Evolutionary conservation across 2,329 filamentous ascomycete species (phyloP), one percentile per base, ranked within the genome.

Genomic region (Aspergillus ustus): DNA sequence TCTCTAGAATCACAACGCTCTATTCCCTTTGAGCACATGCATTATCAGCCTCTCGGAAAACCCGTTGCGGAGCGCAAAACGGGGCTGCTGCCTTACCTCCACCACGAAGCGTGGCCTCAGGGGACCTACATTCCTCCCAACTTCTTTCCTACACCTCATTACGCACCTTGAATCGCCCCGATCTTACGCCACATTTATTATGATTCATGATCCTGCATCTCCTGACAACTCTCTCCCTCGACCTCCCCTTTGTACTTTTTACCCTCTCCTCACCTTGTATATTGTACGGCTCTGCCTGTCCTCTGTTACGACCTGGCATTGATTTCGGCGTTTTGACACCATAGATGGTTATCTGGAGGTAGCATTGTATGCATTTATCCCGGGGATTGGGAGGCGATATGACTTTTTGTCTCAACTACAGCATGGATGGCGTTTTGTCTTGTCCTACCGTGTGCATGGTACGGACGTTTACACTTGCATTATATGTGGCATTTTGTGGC

Each of bases 41-140:
- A 94, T 74, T 91, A 95, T 72, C 89, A 93, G 66, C 90, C 91
- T 8, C 78, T 94, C 4, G 90, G 91, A 8, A 88, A 90, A 71
- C 82, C 87, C 34, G 83, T 87, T 61, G 87, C 90, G 46, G 81
- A 91, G 60, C 87, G 89, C 43, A 78, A 76, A 61, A 86, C 88
- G 0, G 91, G 91, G 11, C 84, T 91, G 20, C 85, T 93, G 4
- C 91, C 91, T 7, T 81, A 80, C 53, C 72, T 79, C 53, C 77
- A 81, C 43, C 74, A 75, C 11, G 79, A 82, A n/a, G 72, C 74
- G 15, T 81, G 78, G 75, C 71, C 72, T n/a, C 73, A 77, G 52
- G 73, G 71, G 9, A 69, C 67, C 11, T 70, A 70, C 17, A 37
- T 67, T 19, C 75, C 75, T 43, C 72, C 71, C 17, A 68, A 69